Evolutionary conservation across 495 filamentous ascomycete genomes (phyloP).

Genomic region (Aspergillus steynii): DNA sequence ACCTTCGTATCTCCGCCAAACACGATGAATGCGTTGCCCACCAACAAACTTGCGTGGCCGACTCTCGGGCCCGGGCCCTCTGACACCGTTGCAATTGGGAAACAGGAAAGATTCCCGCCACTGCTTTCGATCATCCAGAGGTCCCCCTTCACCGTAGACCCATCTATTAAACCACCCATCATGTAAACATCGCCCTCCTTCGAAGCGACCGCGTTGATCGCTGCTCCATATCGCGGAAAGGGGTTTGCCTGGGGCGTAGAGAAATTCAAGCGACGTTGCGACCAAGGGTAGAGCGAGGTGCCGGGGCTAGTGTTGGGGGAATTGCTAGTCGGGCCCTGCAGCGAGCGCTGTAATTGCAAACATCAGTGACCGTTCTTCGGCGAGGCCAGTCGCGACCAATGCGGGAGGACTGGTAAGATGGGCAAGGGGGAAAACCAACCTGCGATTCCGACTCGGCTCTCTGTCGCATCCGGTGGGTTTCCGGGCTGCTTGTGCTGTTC

Average conservation of each 20-base stretch:
- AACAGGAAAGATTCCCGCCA: conserved; percentile 78
- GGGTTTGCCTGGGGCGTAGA: conserved; percentile 79
- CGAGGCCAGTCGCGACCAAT: neutral
- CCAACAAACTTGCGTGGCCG: conserved; percentile 89
- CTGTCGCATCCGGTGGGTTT: conserved; percentile 51
- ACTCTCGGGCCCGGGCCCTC: conserved; percentile 96
- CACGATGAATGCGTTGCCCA: conserved; percentile 98
- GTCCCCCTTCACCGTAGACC: conserved; percentile 92
- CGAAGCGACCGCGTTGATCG: conserved; percentile 86
- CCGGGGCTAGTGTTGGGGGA: conserved; percentile 43
- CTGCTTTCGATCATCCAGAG: conserved; percentile 97
- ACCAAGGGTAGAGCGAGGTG: conserved; percentile 89
- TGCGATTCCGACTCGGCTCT: conserved; percentile 52
- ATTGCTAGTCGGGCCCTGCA: conserved; percentile 32
- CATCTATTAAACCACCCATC: conserved; percentile 95
- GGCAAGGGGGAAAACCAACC: conserved; percentile 34
- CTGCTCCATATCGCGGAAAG: conserved; percentile 96
- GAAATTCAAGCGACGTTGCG: conserved; percentile 83
- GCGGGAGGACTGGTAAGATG: neutral
- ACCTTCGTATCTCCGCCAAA: conserved; percentile 98
- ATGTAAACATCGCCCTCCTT: conserved; percentile 98
- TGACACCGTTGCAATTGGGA: conserved; percentile 84
- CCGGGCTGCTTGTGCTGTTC: conserved; percentile 50
- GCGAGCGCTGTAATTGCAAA: conserved; percentile 35
- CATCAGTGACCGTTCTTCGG: conserved; percentile 13